Percentiles rank a stretch among this genome's conserved stretches.
These are phyloP conservation scores for Chloris gayana DNA, from an alignment of 176 grass and related monocot species.

Conservation along the genomic window DNA sequence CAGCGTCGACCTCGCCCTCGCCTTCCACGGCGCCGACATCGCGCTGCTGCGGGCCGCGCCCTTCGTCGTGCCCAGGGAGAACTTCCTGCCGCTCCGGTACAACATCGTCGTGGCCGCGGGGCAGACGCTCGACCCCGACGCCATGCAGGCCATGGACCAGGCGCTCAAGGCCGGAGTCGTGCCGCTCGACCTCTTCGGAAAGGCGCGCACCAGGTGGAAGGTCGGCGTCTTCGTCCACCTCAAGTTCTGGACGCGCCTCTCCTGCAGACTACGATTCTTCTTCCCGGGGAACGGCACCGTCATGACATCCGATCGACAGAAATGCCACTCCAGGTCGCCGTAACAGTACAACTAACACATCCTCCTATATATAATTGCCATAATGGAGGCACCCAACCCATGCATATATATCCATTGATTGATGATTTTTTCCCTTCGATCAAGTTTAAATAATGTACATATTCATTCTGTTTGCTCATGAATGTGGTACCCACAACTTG, in stretches of 20 bases:
- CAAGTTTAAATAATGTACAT: too few relatives aligned
- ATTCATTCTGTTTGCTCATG: too few relatives aligned
- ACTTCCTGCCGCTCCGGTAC: conserved; percentile 49
- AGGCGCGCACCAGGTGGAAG: conserved; percentile 56
- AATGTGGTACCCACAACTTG: too few relatives aligned
- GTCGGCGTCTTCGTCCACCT: conserved; percentile 56
- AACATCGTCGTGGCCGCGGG: conserved; percentile 15
- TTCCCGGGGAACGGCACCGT: conserved; percentile 50
- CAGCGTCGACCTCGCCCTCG: conserved; percentile 27
- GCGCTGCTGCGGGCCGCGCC: conserved; percentile 39
- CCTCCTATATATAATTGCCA: neutral
- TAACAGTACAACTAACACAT: neutral
- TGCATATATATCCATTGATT: too few relatives aligned
- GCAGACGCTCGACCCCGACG: conserved; percentile 35
- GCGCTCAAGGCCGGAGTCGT: conserved; percentile 52
- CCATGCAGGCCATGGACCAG: conserved; percentile 43
- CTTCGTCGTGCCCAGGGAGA: conserved; percentile 55
- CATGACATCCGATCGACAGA: conserved; percentile 31
- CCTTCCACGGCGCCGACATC: conserved; percentile 49
- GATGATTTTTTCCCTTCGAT: too few relatives aligned
- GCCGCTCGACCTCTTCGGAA: conserved; percentile 51
- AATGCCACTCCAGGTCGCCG: conserved; percentile 20
- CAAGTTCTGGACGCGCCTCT: conserved; percentile 47
- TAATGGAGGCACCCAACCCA: too few relatives aligned
- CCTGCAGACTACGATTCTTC: conserved; percentile 56